Evolutionary conservation across 257 asterid genomes (phyloP), one percentile per base, ranked within the genome.

Genomic region (Solanum pinnatisectum): DNA sequence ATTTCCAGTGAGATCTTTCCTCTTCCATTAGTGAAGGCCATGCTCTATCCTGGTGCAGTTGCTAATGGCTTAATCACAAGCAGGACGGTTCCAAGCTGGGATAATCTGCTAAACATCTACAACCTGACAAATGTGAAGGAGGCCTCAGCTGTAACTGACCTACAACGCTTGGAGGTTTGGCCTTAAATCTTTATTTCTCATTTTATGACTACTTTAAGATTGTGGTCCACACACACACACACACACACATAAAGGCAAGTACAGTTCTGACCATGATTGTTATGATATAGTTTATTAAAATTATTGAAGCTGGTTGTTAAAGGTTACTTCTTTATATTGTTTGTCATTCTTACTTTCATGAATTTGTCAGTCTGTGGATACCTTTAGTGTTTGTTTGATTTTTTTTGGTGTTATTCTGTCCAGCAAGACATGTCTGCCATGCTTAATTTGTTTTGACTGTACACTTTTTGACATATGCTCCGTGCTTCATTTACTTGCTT

Each of bases 11-110:
- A 94, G 74, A 91, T 95, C 39, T 92, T 97, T 88, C 99, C 99
- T 59, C 94, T 94, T 89, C 92, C 97, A 5, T 95, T 95, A 23
- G 95, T 97, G 87, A 97, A 97, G 92, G 94, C 91, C 90, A 95
- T 96, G 78, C 99, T 97, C 87, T 97, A 94, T 90, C 99, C 99
- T 0, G 99, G 99, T 85, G 99, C 99, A 44, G 8, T 94, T 44
- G 91, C 90, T 72, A 91, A 93, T 83, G 94, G 94, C 72, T 91
- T 96, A 78, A 11, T 92, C 86, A 94, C 27, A 60, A 83, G 89
- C 89, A 84, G 87, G 92, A 90, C 93, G 36, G 88, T 97, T 78
- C 99, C 99, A 56, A 93, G 94, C 65, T 97, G 99, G 99, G 91
- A 89, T 85, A 88, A 92, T 91, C 93, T 97, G 87, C 91, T 94